These are phyloP conservation scores for Trichoderma koningii DNA, from an alignment of 2,329 filamentous ascomycete genomes.

Conservation along the genomic window DNA sequence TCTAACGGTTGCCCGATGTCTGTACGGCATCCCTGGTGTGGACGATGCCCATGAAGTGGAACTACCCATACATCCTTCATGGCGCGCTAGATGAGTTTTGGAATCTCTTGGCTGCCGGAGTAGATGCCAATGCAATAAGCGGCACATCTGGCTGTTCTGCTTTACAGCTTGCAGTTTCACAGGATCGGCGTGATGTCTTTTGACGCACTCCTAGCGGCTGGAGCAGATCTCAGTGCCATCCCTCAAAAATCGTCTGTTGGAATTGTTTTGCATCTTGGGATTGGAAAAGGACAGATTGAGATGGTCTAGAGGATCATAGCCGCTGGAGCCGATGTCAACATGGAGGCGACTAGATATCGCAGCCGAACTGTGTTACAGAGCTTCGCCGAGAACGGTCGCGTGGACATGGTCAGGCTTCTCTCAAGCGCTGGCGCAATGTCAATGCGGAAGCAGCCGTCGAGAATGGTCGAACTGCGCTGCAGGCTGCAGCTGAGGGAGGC, in stretches of 20 bases:
- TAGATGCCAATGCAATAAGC: slow-evolving; percentile 7
- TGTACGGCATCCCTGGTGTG: no score
- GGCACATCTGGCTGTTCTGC: no score
- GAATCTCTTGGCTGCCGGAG: slow-evolving; percentile 5
- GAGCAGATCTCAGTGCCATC: not conserved
- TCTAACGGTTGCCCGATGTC: no score
- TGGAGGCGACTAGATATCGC: no score
- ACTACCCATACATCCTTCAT: no score
- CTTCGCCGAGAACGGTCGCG: not conserved
- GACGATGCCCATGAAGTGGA: no score
- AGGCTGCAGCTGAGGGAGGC: slow-evolving; percentile 13
- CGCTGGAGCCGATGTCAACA: not conserved
- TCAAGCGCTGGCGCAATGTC: not conserved
- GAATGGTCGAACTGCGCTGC: slow-evolving; percentile 3
- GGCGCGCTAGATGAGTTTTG: not conserved
- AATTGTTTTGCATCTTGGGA: slow-evolving; percentile 20
- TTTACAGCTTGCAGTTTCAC: not conserved
- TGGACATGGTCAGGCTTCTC: not conserved
- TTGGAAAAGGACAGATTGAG: not conserved
- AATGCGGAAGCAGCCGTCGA: not conserved
- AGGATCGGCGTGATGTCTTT: not conserved
- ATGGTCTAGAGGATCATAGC: not conserved
- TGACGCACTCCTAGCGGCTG: not conserved
- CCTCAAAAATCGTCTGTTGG: no score
- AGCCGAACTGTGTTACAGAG: not conserved